A percentile compares a stretch with the other conserved stretches of the same genome.
Evolutionary conservation across 805 yeast genomes (phyloP).

Genomic region (Kazachstania kunashirensis): DNA sequence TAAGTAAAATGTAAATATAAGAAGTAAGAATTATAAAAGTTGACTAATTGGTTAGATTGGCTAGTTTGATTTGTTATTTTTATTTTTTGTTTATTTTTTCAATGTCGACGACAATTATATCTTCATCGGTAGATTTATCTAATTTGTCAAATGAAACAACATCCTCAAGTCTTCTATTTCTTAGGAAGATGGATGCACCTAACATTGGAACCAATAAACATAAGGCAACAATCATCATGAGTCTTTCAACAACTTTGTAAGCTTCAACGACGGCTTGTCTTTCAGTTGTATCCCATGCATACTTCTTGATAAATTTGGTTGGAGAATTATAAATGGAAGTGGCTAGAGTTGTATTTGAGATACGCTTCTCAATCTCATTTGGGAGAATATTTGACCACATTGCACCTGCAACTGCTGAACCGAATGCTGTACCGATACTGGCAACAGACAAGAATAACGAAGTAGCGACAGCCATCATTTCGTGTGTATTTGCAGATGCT

Average conservation of each 20-base stretch:
- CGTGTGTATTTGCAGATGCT: slow-evolving; percentile 45
- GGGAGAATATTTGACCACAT: slow-evolving; percentile 44
- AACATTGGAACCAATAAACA: slow-evolving; percentile 46
- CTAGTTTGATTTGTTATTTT: too few relatives aligned
- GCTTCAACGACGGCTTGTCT: slow-evolving; percentile 44
- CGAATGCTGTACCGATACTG: slow-evolving; percentile 54
- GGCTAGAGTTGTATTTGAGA: slow-evolving; percentile 31
- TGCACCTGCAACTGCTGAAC: slow-evolving; percentile 56
- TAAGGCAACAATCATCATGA: slow-evolving; percentile 42
- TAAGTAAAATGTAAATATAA: too few relatives aligned
- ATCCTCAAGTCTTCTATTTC: slow-evolving; percentile 38
- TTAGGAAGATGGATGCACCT: slow-evolving; percentile 37
- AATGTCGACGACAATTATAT: too few relatives aligned
- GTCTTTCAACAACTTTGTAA: slow-evolving; percentile 44
- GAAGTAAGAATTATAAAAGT: too few relatives aligned
- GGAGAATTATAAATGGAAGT: slow-evolving; percentile 41
- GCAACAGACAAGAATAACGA: slow-evolving; percentile 47
- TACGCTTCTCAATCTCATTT: slow-evolving; percentile 29
- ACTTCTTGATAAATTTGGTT: slow-evolving; percentile 34
- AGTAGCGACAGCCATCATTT: slow-evolving; percentile 52
- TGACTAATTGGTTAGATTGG: too few relatives aligned
- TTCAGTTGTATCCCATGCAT: slow-evolving; percentile 49
- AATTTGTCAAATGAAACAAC: slow-evolving; percentile 7
- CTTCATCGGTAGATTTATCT: neutral
- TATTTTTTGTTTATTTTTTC: too few relatives aligned